Evolutionary conservation across 768 basidiomycete genomes (phyloP).

Genomic region (Paxillus rubicundulus): DNA sequence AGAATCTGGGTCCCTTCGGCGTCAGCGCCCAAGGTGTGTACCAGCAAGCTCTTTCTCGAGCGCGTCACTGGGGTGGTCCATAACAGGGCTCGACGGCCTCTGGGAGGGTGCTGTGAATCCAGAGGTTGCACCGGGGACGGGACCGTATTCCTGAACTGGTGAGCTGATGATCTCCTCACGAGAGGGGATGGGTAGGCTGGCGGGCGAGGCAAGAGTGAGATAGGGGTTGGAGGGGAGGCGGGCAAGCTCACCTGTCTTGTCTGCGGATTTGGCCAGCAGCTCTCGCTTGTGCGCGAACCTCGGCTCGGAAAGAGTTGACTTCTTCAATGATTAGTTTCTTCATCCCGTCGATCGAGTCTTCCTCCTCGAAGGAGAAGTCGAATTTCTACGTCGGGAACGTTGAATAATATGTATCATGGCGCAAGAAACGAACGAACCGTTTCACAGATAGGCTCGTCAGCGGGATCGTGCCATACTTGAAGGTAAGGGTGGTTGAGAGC

Average conservation of each 20-base stretch:
- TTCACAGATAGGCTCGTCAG: slow-evolving; percentile 88
- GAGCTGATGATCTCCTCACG: slow-evolving; percentile 81
- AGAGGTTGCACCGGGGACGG: slow-evolving; percentile 66
- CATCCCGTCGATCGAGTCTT: slow-evolving; percentile 97
- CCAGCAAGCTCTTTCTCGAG: slow-evolving; percentile 84
- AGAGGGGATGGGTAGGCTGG: slow-evolving; percentile 73
- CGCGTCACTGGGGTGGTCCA: slow-evolving; percentile 84
- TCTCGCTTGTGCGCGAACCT: slow-evolving; percentile 83
- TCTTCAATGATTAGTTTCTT: slow-evolving; percentile 92
- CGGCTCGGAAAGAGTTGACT: slow-evolving; percentile 83
- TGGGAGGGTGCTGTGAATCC: slow-evolving; percentile 51
- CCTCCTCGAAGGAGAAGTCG: slow-evolving; percentile 95
- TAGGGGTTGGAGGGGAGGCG: background rate
- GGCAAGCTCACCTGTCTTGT: slow-evolving; percentile 61
- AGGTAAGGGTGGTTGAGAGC: slow-evolving; percentile 94
- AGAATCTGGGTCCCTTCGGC: background rate
- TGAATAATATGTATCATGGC: background rate
- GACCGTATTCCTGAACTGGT: slow-evolving; percentile 61
- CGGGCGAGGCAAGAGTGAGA: background rate
- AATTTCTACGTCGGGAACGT: slow-evolving; percentile 59
- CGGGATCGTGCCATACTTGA: slow-evolving; percentile 96
- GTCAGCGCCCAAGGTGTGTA: slow-evolving; percentile 49
- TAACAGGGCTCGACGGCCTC: slow-evolving; percentile 63
- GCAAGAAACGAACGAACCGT: slow-evolving; percentile 44
- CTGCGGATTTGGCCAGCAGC: slow-evolving; percentile 69